Conservation (phyloP, 768 basidiomycete species). For the Pleurotus tuoliensis region DNA sequence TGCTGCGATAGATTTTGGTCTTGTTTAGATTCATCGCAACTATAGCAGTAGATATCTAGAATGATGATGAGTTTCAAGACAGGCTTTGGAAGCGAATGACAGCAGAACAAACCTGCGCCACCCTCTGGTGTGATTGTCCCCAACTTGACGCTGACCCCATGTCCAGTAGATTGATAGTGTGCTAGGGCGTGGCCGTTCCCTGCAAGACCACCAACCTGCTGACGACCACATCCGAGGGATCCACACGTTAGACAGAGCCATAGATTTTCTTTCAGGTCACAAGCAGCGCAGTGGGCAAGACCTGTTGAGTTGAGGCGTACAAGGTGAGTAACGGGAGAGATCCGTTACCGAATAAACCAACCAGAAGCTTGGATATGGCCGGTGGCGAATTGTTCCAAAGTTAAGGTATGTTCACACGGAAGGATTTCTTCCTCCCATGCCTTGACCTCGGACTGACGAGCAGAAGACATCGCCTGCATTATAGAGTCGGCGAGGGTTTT, state of each 20-base stretch:
- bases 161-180: constrained; percentile 70
- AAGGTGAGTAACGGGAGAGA: too few species aligned
- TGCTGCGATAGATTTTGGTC: constrained; percentile 76
- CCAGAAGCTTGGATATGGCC: constrained; percentile 52
- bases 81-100: background rate
- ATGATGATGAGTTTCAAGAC: background rate
- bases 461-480: constrained; percentile 81
- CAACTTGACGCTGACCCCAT: constrained; percentile 85
- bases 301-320: constrained; percentile 34
- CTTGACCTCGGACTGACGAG: constrained; percentile 91
- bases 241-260: constrained; percentile 97
- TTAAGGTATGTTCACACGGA: constrained; percentile 77
- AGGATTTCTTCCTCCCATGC: constrained; percentile 96
- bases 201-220: constrained; percentile 74
- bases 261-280: constrained; percentile 85
- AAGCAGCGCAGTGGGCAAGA: constrained; percentile 75
- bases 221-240: constrained; percentile 81
- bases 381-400: constrained; percentile 37
- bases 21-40: constrained; percentile 77
- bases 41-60: constrained; percentile 89
- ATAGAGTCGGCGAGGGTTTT: constrained; percentile 59
- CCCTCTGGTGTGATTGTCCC: constrained; percentile 98
- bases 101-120: constrained; percentile 60
- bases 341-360: constrained; percentile 17
- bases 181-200: constrained; percentile 89